phyloP scores from a whole-genome alignment of 1,284 basidiomycete species.

The Irpex sp. region DNA sequence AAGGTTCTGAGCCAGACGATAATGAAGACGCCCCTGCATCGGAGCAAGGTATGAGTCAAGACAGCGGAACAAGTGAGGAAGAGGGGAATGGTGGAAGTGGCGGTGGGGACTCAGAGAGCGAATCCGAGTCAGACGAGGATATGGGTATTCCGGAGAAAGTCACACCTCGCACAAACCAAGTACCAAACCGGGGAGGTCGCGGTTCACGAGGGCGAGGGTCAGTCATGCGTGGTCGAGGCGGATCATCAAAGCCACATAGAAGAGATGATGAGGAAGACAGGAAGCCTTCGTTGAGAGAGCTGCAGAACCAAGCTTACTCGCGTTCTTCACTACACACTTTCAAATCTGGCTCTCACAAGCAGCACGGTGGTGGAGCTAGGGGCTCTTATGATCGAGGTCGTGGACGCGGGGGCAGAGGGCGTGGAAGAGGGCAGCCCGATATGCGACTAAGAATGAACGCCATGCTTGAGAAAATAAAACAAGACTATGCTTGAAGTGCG shows the following conservation, averaged over 20 bases:
- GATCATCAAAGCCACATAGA: neutral
- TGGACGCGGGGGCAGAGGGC: conserved; percentile 14
- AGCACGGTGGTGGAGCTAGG: conserved; percentile 7
- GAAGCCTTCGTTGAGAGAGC: conserved; percentile 45
- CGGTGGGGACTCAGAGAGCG: conserved; percentile 9
- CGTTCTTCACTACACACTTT: conserved; percentile 51
- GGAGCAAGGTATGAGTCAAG: conserved; percentile 2
- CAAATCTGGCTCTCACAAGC: conserved; percentile 43
- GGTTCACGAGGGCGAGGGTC: neutral
- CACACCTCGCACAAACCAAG: neutral
- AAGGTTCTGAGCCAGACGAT: conserved; percentile 3
- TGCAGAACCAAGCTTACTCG: conserved; percentile 60
- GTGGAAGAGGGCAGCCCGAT: conserved; percentile 52
- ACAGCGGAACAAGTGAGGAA: conserved; percentile 17
- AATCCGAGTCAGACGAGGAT: neutral
- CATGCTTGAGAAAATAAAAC: conserved; percentile 76
- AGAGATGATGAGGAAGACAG: conserved; percentile 9
- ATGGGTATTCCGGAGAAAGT: neutral
- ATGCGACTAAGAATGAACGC: conserved; percentile 78
- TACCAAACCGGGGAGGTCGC: neutral
- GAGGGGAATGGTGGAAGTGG: conserved; percentile 18
- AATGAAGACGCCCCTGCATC: conserved; percentile 1
- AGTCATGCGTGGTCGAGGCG: neutral
- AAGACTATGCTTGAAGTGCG: conserved; percentile 40
- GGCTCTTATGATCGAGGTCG: neutral